phyloP scores from a whole-genome alignment of 306 rosid species.

The Cicer yamashitae region DNA sequence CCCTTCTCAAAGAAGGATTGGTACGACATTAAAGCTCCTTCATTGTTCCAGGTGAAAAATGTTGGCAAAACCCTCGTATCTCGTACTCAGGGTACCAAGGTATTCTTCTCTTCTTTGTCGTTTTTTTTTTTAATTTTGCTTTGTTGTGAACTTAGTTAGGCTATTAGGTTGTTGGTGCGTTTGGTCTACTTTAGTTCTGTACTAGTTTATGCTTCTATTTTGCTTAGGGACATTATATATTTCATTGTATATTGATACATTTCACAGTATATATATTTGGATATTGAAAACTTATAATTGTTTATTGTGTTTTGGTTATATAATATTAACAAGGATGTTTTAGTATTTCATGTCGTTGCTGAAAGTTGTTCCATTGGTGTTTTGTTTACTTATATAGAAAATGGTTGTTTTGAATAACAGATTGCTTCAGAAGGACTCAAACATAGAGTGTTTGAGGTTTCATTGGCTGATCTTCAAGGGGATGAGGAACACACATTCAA shows the following conservation, averaged over 20 bases:
- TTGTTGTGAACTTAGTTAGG: not conserved
- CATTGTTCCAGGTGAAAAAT: constrained; percentile 63
- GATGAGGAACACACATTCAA: constrained; percentile 97
- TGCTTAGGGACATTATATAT: not conserved
- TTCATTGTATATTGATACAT: not conserved
- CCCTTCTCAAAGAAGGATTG: constrained; percentile 98
- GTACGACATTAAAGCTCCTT: constrained; percentile 92
- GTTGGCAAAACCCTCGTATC: constrained; percentile 91
- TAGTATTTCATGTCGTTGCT: not conserved
- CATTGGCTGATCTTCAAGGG: constrained; percentile 92
- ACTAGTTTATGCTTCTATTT: not conserved
- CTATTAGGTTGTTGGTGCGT: not conserved
- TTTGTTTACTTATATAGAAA: not conserved
- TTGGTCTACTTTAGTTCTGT: not conserved
- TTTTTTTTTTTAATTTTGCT: not conserved
- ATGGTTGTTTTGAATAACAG: constrained; percentile 49
- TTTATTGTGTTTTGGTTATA: not conserved
- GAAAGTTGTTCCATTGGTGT: not conserved
- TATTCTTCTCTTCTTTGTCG: not conserved
- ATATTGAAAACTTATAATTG: not conserved
- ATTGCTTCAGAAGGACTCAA: constrained; percentile 98
- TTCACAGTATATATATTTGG: not conserved
- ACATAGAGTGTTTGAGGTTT: constrained; percentile 89
- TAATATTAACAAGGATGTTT: not conserved
- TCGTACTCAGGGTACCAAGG: constrained; percentile 99